Evolutionary conservation across 352 stramenopile species (phyloP), one percentile per base, ranked within the genome.

Genomic region (Phytopythium montanum): DNA sequence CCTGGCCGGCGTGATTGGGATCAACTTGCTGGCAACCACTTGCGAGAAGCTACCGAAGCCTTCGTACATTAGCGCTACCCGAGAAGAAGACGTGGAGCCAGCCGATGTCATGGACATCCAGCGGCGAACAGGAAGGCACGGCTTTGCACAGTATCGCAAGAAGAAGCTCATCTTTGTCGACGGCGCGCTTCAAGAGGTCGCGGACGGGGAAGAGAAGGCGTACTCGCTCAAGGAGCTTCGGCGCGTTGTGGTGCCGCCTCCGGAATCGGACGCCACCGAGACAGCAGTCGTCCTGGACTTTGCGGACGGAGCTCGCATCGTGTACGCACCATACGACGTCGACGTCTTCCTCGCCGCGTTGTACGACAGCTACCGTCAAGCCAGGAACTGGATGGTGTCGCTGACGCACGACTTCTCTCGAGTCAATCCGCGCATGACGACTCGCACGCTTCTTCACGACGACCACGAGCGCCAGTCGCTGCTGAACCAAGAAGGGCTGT

Each of bases 221-320:
- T 91, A 88, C 45, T 68, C 80, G 50, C 54, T 93, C 13, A 85
- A 79, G 21, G 62, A 67, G 33, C 62, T 93, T 19, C 66, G 75
- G 5, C 78, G 76, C 18, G 72, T 93, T 44, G 72, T 88, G 4
- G 61, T 75, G 19, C 79, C 66, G 31, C 67, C 54, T 4, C 31
- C 63, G 3, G 62, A 67, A 18, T 69, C 50, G 46, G 64, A 75
- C 38, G 66, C 62, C 10, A 58, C 48, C 19, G 75, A 82, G 12
- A 62, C 55, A n/a, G 54, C 88, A 41, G 68, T 90, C 18, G 75
- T 73, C 6, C 62, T 93, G 52, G 81, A 92, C n/a, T 91, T 91
- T 67, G 66, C 46, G 5, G 80, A 90, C 60, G 79, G 76, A 14
- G 72, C 66, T 62, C 76, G 80, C 3, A 60, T 90, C 8, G 72